Evolutionary conservation across 805 yeast species (phyloP), one percentile per base, ranked within the genome.

Genomic region (Metschnikowia borealis): DNA sequence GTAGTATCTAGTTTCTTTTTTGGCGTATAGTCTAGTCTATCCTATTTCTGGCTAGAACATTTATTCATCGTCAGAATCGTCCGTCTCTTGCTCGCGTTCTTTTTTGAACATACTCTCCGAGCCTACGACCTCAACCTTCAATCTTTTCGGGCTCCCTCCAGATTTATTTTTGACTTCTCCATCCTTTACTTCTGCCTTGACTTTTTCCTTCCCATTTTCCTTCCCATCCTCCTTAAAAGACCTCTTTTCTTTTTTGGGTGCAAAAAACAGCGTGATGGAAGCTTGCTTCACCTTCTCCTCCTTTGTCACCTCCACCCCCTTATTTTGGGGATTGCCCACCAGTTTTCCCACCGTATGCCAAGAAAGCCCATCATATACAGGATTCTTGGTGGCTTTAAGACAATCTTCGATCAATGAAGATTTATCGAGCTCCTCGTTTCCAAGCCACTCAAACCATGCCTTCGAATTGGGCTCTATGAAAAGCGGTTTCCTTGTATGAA

Each of bases 401-500:
- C 74, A 59, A 1, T 65, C 58, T 1, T 71, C 71, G 20, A 70
- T 48, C 18, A 83, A 53, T 1, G 69, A 64, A 2, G 66, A 66
- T 50, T 64, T 58, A 78, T 82, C 77, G 14, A 64, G 62, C 0
- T 54, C 49, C 0, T 55, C 51, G 0, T 81, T 75, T 47, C 79
- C 70, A 34, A 89, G 65, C 96, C 96, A 91, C 3, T 62, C 58
- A 4, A 75, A 62, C 79, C 91, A 82, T 38, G 75, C 79, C n/a
- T 69, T 56, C 0, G 82, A 66, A 0, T 79, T 82, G 0, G 89
- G 87, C 29, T 71, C 75, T 5, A 89, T 49, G 13, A 89, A 75
- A 1, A 86, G 71, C 0, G 97, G 97, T 82, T 89, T 88, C 23
- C 97, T 72, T 1, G 70, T 66, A 63, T 91, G 97, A 2, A 91